These are phyloP conservation scores for Tricholoma bakamatsutake DNA, from an alignment of 768 basidiomycete species.

Conservation along the genomic window DNA sequence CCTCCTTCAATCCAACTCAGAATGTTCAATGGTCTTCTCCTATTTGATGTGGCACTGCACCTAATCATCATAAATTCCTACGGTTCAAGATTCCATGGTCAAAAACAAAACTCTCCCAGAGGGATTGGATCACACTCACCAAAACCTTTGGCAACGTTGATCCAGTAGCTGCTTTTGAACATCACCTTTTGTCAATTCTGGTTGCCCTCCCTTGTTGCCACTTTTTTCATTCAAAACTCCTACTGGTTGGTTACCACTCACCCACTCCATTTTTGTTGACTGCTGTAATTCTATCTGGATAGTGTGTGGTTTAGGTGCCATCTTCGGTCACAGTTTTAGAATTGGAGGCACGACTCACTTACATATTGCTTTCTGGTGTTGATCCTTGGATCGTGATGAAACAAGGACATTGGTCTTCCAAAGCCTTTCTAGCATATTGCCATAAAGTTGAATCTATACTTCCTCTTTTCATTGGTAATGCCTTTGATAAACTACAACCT, in stretches of 20 bases:
- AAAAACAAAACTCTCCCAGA: too few relatives aligned
- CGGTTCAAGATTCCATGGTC: too few relatives aligned
- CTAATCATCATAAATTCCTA: neutral
- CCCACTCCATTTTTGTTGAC: neutral
- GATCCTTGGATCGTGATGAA: neutral
- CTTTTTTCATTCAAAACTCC: neutral
- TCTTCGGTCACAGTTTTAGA: neutral
- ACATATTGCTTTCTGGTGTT: too few relatives aligned
- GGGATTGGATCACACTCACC: too few relatives aligned
- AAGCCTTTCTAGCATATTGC: too few relatives aligned
- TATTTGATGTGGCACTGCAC: neutral
- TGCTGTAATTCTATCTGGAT: neutral
- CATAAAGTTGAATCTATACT: too few relatives aligned
- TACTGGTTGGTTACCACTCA: neutral
- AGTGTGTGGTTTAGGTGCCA: neutral
- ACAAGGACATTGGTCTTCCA: neutral
- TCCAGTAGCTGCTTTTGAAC: neutral
- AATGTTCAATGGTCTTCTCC: neutral
- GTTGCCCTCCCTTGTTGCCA: too few relatives aligned
- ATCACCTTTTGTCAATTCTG: neutral
- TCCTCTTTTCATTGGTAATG: too few relatives aligned
- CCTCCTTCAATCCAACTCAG: neutral
- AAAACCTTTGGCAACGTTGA: neutral
- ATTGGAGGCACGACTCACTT: too few relatives aligned
- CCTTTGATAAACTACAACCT: too few relatives aligned